These are phyloP conservation scores for Pachysandra terminalis DNA, from an alignment of 164 flowering plant species.

Conservation along the genomic window DNA sequence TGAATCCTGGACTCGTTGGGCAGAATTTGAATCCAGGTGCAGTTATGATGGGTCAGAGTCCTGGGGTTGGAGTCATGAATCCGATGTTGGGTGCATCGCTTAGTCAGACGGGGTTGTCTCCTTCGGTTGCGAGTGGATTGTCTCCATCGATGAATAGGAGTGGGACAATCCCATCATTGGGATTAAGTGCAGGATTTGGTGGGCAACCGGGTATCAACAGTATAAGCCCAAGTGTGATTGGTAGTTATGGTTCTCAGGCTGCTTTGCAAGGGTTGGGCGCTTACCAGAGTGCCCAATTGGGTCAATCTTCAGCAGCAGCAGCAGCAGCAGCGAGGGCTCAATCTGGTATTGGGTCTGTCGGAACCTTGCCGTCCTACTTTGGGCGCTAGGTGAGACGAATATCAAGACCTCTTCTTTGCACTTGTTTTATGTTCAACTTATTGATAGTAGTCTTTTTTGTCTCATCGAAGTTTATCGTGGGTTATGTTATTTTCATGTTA, in stretches of 20 bases:
- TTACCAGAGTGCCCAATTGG: conserved; percentile 32
- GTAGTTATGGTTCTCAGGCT: conserved; percentile 38
- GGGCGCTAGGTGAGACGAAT: conserved; percentile 22
- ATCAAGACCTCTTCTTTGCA: neutral
- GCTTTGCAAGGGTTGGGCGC: conserved; percentile 42
- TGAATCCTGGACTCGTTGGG: conserved; percentile 26
- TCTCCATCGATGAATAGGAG: conserved; percentile 20
- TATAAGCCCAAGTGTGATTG: conserved; percentile 37
- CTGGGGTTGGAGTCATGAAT: conserved; percentile 19
- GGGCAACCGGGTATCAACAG: conserved; percentile 29
- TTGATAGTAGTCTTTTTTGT: too few species aligned
- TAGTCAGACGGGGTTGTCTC: conserved; percentile 10
- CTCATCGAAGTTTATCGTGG: too few species aligned
- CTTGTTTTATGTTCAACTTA: too few species aligned
- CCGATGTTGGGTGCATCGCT: conserved; percentile 11
- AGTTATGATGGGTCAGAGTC: conserved; percentile 25
- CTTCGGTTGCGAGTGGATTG: conserved; percentile 18
- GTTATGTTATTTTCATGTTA: too few species aligned
- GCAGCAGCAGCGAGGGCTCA: conserved; percentile 23
- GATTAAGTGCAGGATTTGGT: conserved; percentile 22
- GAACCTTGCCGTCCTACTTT: conserved; percentile 18
- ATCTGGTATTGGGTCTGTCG: conserved; percentile 25
- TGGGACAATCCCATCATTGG: conserved; percentile 13
- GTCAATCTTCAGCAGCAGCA: conserved; percentile 25
- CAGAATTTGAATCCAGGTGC: conserved; percentile 20